Evolutionary conservation across 1,284 basidiomycete genomes (phyloP).

Genomic region (Ganoderma sinense): DNA sequence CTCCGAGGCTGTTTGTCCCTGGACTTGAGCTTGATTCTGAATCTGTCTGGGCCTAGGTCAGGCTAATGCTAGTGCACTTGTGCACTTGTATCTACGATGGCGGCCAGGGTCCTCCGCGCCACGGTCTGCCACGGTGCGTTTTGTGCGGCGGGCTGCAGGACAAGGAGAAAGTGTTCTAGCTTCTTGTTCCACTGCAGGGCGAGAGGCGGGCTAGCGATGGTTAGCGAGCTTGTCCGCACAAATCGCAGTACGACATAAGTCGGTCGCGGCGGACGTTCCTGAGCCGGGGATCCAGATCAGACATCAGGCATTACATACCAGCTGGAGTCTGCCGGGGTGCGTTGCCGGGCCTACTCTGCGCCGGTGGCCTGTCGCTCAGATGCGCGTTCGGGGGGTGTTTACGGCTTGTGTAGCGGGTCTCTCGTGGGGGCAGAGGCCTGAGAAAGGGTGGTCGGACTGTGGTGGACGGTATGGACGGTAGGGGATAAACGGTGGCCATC

Average conservation of each 20-base stretch:
- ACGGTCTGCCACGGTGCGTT: not conserved
- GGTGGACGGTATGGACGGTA: not conserved
- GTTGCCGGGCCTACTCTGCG: not conserved
- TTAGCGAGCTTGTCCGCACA: conserved; percentile 1
- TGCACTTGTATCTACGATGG: not conserved
- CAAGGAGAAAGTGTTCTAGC: not conserved
- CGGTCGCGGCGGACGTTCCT: not conserved
- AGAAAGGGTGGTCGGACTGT: not conserved
- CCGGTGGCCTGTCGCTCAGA: not conserved
- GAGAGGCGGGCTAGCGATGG: not conserved
- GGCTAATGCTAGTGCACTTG: not conserved
- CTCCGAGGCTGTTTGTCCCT: not conserved
- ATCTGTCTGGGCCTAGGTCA: not conserved
- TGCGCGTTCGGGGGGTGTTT: not conserved
- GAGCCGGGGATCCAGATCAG: not conserved
- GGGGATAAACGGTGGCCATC: too few relatives aligned
- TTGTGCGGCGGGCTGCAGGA: not conserved
- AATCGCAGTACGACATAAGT: not conserved
- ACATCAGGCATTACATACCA: not conserved
- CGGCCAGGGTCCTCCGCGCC: not conserved
- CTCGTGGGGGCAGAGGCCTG: not conserved
- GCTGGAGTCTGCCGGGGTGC: not conserved
- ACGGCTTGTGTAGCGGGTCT: not conserved
- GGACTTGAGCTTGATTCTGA: not conserved
- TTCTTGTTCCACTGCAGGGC: not conserved